A percentile compares a stretch with the other conserved stretches of the same genome.
Evolutionary conservation across 2,329 filamentous ascomycete species (phyloP).

Genomic region (Cordyceps javanica): DNA sequence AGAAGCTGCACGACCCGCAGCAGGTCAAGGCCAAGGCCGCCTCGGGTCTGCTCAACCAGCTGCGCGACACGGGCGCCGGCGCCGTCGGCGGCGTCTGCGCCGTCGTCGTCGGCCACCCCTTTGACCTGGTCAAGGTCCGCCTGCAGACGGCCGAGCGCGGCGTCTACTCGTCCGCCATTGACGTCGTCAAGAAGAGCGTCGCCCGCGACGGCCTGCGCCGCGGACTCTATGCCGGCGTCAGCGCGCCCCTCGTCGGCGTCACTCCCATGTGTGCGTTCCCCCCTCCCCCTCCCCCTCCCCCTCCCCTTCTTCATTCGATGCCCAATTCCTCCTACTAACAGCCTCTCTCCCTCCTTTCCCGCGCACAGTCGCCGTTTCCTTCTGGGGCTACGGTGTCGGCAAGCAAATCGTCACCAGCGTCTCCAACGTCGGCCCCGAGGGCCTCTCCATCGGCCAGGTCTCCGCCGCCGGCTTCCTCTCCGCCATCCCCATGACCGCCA

Average conservation of each 20-base stretch:
- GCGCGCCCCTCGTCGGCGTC: conserved; percentile 87
- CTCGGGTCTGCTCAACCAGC: conserved; percentile 39
- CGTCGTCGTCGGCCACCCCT: conserved; percentile 90
- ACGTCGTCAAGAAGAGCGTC: conserved; percentile 84
- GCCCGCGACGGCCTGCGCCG: conserved; percentile 74
- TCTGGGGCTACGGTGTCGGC: conserved; percentile 91
- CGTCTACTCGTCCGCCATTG: conserved; percentile 82
- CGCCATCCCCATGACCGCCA: conserved; percentile 92
- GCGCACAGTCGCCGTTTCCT: conserved; percentile 57
- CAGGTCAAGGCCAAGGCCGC: conserved; percentile 30
- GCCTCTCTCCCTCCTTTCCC: not conserved
- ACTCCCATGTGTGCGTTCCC: conserved; percentile 90
- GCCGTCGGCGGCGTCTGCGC: conserved; percentile 92
- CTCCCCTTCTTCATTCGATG: not conserved
- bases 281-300: not conserved
- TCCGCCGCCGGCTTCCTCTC: conserved; percentile 95
- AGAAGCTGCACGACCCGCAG: conserved; percentile 33
- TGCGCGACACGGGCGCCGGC: conserved; percentile 81
- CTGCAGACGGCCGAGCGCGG: conserved; percentile 93
- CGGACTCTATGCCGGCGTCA: conserved; percentile 94
- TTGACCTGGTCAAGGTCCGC: conserved; percentile 95
- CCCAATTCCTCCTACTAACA: too few species aligned
- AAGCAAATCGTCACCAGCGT: conserved; percentile 74
- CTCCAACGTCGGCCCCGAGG: conserved; percentile 58
- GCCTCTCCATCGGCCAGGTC: conserved; percentile 80